Evolutionary conservation across 331 rosid species (phyloP).

Genomic region (Ulmus americana): DNA sequence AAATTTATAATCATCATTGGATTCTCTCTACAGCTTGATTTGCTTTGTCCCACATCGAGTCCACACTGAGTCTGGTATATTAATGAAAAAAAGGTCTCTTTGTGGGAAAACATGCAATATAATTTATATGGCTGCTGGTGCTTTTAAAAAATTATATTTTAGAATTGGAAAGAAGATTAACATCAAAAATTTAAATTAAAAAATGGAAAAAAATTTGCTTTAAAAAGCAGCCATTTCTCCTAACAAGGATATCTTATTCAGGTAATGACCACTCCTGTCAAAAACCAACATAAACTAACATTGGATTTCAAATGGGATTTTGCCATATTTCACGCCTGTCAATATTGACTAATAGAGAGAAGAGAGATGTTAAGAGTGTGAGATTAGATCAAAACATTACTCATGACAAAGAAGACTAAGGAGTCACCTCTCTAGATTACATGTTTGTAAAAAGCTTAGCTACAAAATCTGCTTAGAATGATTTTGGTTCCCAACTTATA

Average conservation of each 20-base stretch:
- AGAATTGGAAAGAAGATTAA: conserved; percentile 11
- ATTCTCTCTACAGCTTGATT: conserved; percentile 26
- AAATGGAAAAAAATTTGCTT: not conserved
- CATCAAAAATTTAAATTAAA: not conserved
- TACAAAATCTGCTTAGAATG: conserved; percentile 49
- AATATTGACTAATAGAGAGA: conserved; percentile 45
- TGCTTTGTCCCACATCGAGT: conserved; percentile 8
- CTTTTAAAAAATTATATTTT: not conserved
- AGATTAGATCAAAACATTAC: conserved; percentile 36
- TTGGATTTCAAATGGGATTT: conserved; percentile 38
- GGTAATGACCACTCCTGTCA: conserved; percentile 64
- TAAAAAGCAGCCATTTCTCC: conserved; percentile 2
- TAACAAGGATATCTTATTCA: conserved; percentile 27
- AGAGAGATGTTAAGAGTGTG: conserved; percentile 14
- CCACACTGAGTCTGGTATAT: conserved; percentile 15
- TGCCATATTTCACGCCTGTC: conserved; percentile 47
- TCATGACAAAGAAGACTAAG: conserved; percentile 61
- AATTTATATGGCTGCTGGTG: conserved; percentile 6
- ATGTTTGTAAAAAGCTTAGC: conserved; percentile 60
- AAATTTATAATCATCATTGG: conserved; percentile 23
- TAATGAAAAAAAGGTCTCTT: conserved; percentile 6
- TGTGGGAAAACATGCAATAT: not conserved
- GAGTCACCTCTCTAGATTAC: conserved; percentile 49
- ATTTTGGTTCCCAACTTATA: conserved; percentile 51
- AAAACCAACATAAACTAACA: conserved; percentile 35